Evolutionary conservation across 1,139 yeast species (phyloP).

Genomic region (Sugiyamaella paludigena): DNA sequence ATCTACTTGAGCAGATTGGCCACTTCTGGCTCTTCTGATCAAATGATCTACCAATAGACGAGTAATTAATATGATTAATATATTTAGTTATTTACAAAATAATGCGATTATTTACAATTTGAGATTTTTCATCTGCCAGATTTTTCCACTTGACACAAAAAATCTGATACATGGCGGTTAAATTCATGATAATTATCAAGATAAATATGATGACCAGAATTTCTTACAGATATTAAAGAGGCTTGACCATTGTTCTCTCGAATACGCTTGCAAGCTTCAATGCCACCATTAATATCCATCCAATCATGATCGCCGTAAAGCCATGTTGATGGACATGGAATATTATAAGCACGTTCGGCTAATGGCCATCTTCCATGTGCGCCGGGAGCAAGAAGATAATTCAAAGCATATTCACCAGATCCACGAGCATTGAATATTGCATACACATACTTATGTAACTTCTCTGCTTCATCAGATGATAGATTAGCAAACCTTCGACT

Average conservation of each 20-base stretch:
- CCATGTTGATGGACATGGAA: slow-evolving; percentile 45
- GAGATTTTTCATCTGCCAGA: not conserved
- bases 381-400: slow-evolving; percentile 65
- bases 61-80: too few relatives aligned
- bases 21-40: too few relatives aligned
- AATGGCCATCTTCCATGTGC: slow-evolving; percentile 78
- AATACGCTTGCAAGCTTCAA: slow-evolving; percentile 46
- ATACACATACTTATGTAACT: slow-evolving; percentile 57
- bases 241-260: slow-evolving; percentile 33
- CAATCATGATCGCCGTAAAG: slow-evolving; percentile 83
- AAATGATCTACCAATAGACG: too few relatives aligned
- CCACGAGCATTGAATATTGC: slow-evolving; percentile 60
- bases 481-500: slow-evolving; percentile 39
- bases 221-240: slow-evolving; percentile 46
- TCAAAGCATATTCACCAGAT: slow-evolving; percentile 63
- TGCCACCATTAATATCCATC: slow-evolving; percentile 80
- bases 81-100: too few relatives aligned
- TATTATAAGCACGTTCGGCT: slow-evolving; percentile 53
- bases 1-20: too few relatives aligned
- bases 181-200: slow-evolving; percentile 69
- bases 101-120: too few relatives aligned
- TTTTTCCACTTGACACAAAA: slow-evolving; percentile 24
- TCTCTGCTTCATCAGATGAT: slow-evolving; percentile 29
- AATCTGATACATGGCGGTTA: slow-evolving; percentile 48
- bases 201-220: slow-evolving; percentile 78